A percentile compares a stretch with the other conserved stretches of the same genome.
phyloP scores from a whole-genome alignment of 2,329 filamentous ascomycete genomes.

The Nemania sp. region DNA sequence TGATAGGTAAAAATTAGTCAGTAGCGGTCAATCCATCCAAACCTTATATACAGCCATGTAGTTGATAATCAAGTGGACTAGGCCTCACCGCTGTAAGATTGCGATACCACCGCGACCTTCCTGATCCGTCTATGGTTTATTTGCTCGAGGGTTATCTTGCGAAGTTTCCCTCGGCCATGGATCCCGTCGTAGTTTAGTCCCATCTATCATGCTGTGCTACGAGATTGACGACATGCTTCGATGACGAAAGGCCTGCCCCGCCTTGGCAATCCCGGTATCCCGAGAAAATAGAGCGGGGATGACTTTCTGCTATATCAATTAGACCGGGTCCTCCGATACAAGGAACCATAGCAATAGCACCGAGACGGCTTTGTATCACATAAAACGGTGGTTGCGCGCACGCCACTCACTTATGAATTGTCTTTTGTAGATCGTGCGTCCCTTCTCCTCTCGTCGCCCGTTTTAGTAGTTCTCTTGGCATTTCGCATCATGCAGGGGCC shows the following conservation, averaged over 20 bases:
- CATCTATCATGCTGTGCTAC: not conserved
- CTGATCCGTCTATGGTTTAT: slow-evolving; percentile 7
- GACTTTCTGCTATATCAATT: not conserved
- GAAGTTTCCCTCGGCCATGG: not conserved
- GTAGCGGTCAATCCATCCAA: not conserved
- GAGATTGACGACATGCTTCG: slow-evolving; percentile 3
- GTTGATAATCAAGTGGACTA: not conserved
- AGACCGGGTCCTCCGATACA: not conserved
- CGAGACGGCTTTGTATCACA: not conserved
- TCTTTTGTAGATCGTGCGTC: not conserved
- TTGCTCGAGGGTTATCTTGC: slow-evolving; percentile 4
- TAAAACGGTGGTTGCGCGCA: not conserved
- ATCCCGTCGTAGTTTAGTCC: not conserved
- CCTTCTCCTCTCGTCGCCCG: not conserved
- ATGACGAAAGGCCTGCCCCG: slow-evolving; percentile 16
- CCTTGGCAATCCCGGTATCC: slow-evolving; percentile 17
- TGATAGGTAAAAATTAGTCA: not conserved
- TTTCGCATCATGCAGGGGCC: slow-evolving; percentile 24
- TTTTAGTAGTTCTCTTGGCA: not conserved
- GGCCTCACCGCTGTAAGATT: not conserved
- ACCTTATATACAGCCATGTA: not conserved
- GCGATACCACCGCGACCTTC: slow-evolving; percentile 16
- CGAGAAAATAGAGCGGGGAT: slow-evolving; percentile 11
- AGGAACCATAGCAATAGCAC: not conserved
- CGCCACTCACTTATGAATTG: not conserved